Conservation (phyloP, 2,329 filamentous ascomycete species). For the Daldinia sp. region DNA sequence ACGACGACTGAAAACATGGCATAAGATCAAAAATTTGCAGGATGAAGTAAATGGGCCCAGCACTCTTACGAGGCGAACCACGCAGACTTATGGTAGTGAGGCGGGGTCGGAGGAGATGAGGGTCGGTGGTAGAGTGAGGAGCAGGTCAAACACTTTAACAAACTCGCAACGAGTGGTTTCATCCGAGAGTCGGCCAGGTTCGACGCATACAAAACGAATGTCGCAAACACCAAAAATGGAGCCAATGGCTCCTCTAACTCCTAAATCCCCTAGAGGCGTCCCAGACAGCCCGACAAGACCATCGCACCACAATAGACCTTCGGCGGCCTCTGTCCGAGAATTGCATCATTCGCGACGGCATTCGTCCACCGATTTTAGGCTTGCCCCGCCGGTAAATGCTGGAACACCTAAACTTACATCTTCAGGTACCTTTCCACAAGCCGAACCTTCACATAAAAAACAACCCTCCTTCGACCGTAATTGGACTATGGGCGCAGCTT, state of each 20-base stretch:
- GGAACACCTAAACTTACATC: constrained; percentile 59
- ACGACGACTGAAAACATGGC: constrained; percentile 91
- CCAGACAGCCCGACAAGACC: constrained; percentile 63
- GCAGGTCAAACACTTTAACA: constrained; percentile 69
- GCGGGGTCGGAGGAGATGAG: constrained; percentile 66
- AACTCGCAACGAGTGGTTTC: constrained; percentile 59
- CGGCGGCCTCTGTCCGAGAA: constrained; percentile 84
- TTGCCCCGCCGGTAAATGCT: constrained; percentile 51
- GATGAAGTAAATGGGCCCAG: constrained; percentile 78
- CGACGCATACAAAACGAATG: constrained; percentile 61
- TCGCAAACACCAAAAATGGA: constrained; percentile 68
- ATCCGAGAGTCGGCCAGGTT: constrained; percentile 60
- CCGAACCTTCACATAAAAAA: constrained; percentile 67
- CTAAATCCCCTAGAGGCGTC: constrained; percentile 55
- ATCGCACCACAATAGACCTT: constrained; percentile 72
- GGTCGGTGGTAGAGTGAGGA: constrained; percentile 57
- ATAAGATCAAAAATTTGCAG: constrained; percentile 92
- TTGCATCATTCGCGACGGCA: constrained; percentile 87
- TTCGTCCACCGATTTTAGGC: constrained; percentile 83
- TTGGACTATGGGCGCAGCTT: constrained; percentile 72
- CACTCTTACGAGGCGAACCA: constrained; percentile 62
- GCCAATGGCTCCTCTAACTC: constrained; percentile 57
- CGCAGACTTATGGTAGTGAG: constrained; percentile 69
- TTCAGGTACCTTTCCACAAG: constrained; percentile 58
- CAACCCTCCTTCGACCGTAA: constrained; percentile 77